Evolutionary conservation across 495 filamentous ascomycete genomes (phyloP).

Genomic region (Lasiosphaeria miniovina): DNA sequence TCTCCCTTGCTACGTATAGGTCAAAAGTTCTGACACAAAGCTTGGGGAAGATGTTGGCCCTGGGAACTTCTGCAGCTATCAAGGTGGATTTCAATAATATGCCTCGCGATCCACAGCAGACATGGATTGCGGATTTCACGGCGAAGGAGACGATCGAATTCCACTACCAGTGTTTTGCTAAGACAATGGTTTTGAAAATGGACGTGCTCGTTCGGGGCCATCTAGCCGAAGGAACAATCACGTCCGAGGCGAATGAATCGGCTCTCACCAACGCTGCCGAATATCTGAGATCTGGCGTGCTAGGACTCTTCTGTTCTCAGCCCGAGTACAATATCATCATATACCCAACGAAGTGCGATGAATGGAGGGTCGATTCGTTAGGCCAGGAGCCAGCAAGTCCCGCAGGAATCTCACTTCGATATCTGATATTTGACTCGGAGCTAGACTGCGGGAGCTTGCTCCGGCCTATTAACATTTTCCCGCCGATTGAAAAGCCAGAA

Average conservation of each 20-base stretch:
- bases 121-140: slow-evolving; percentile 38
- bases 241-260: slow-evolving; percentile 13
- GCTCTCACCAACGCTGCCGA: slow-evolving; percentile 28
- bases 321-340: slow-evolving; percentile 38
- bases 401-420: slow-evolving; percentile 28
- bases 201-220: slow-evolving; percentile 2
- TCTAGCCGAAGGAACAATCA: slow-evolving; percentile 21
- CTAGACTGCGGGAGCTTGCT: slow-evolving; percentile 20
- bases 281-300: slow-evolving; percentile 29
- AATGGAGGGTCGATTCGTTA: slow-evolving; percentile 31
- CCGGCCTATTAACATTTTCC: slow-evolving; percentile 12
- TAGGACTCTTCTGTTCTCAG: slow-evolving; percentile 31
- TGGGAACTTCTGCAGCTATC: slow-evolving; percentile 24
- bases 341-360: slow-evolving; percentile 38
- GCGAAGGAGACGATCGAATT: slow-evolving; percentile 31
- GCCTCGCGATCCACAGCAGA: slow-evolving; percentile 20
- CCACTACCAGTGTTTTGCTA: slow-evolving; percentile 28
- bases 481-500: background rate
- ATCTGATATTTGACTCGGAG: slow-evolving; percentile 33
- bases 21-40: slow-evolving; percentile 17
- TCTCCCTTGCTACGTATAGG: slow-evolving; percentile 2
- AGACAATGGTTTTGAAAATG: slow-evolving; percentile 20
- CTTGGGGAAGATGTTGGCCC: slow-evolving; percentile 25
- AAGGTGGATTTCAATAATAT: slow-evolving; percentile 34
- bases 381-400: slow-evolving; percentile 20